Percentiles rank a stretch among this genome's conserved stretches.
phyloP scores from a whole-genome alignment of 495 filamentous ascomycete genomes.

The Penicillium lividum region DNA sequence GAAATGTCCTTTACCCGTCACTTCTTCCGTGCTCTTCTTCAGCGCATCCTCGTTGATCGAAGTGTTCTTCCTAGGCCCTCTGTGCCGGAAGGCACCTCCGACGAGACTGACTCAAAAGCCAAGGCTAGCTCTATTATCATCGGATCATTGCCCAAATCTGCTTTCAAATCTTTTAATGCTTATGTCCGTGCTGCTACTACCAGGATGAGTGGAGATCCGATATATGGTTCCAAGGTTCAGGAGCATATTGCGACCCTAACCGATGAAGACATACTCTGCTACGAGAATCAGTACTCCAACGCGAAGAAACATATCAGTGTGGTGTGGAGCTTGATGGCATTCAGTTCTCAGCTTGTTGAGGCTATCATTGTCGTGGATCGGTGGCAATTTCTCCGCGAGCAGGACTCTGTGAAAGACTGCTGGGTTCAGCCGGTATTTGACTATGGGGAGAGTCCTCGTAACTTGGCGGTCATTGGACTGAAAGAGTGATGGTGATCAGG shows the following conservation, averaged over 20 bases:
- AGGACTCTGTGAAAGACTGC: slow-evolving; percentile 61
- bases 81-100: slow-evolving; percentile 36
- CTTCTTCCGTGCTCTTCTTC: slow-evolving; percentile 88
- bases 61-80: slow-evolving; percentile 64
- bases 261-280: slow-evolving; percentile 70
- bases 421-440: slow-evolving; percentile 97
- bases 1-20: slow-evolving; percentile 89
- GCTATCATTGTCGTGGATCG: slow-evolving; percentile 88
- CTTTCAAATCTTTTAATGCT: slow-evolving; percentile 70
- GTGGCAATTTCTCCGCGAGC: slow-evolving; percentile 85
- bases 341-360: slow-evolving; percentile 85
- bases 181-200: slow-evolving; percentile 79
- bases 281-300: slow-evolving; percentile 60
- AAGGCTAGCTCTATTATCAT: slow-evolving; percentile 64
- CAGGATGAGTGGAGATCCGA: slow-evolving; percentile 65
- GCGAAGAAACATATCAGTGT: slow-evolving; percentile 83
- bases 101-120: slow-evolving; percentile 18
- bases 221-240: slow-evolving; percentile 56
- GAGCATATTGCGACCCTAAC: slow-evolving; percentile 63
- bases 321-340: slow-evolving; percentile 93
- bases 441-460: slow-evolving; percentile 80
- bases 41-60: slow-evolving; percentile 83
- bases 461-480: slow-evolving; percentile 87
- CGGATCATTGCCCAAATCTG: slow-evolving; percentile 77
- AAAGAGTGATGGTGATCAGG: slow-evolving; percentile 54